phyloP scores from a whole-genome alignment of 2,329 filamentous ascomycete genomes.

The Calycina herbarum region DNA sequence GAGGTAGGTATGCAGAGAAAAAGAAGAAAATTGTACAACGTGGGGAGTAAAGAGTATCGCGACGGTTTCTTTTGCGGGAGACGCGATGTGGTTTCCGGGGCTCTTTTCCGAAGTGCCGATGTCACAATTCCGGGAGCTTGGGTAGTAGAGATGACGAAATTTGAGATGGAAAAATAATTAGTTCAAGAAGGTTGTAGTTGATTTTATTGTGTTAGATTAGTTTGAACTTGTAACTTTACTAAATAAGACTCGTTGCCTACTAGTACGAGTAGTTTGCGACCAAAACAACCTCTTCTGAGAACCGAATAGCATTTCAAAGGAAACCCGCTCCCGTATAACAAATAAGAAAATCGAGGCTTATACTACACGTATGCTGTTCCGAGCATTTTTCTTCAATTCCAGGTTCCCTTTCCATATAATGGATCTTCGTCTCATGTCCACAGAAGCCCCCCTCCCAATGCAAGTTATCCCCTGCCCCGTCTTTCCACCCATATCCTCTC shows the following conservation, averaged over 20 bases:
- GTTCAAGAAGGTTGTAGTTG: no score
- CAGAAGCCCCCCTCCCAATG: neutral
- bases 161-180: no score
- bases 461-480: neutral
- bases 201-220: no score
- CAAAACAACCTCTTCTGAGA: neutral
- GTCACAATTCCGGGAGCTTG: neutral
- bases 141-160: neutral
- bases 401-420: neutral
- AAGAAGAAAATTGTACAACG: neutral
- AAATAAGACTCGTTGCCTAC: neutral
- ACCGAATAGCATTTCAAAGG: neutral
- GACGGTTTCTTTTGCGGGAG: constrained; percentile 5
- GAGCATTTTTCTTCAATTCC: neutral
- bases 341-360: neutral
- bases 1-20: neutral
- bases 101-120: neutral
- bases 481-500: neutral
- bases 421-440: neutral
- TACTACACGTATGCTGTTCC: constrained; percentile 3
- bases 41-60: neutral
- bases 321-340: constrained; percentile 9
- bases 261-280: neutral
- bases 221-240: neutral
- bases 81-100: constrained; percentile 15